Evolutionary conservation across 176 grass and related monocot genomes (phyloP), one percentile per base, ranked within the genome.

Genomic region (Pharus latifolius): DNA sequence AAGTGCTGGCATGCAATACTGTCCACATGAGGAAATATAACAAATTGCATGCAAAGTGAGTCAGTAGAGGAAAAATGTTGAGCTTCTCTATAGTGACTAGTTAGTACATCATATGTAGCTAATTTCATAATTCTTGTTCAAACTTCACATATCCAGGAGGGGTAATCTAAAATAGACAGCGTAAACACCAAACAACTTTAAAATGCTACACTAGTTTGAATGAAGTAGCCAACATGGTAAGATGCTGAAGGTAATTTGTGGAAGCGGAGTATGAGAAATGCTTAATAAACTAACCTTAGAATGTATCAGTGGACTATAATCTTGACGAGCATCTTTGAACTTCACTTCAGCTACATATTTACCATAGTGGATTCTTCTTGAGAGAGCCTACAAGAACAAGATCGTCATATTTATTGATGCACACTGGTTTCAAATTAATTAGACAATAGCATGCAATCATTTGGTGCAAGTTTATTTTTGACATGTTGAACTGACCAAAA

Each of bases 261-360:
- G 47, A 67, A 25, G 22, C 3, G 18, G n/a, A 14, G 27, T 48
- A 53, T 63, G 47, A 59, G 46, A n/a, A n/a, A 17, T 40, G 35
- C 20, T 70, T 32, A 53, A 38, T 60, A 80, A 64, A 67, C 22
- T 70, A 69, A 98, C 90, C 87, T 98, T 86, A 23, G 81, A 72
- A 27, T 62, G 45, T 75, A 93, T 93, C 81, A 74, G 71, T 32
- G 78, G 84, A 79, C 49, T 73, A 65, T 98, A 98, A 73, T 98
- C 90, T 61, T 88, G 86, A 26, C 87, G 72, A 55, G 87, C 79
- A 27, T 94, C 82, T 74, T 51, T 88, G 59, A 93, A 98, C 52
- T 98, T 98, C 78, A 86, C 89, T 60, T 98, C 95, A 15, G 95
- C 95, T 14, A 98, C 95, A 78, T 88, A 98, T 75, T 91, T 98